Conservation (phyloP, 2,329 filamentous ascomycete species). For the Ramichloridium luteum region DNA sequence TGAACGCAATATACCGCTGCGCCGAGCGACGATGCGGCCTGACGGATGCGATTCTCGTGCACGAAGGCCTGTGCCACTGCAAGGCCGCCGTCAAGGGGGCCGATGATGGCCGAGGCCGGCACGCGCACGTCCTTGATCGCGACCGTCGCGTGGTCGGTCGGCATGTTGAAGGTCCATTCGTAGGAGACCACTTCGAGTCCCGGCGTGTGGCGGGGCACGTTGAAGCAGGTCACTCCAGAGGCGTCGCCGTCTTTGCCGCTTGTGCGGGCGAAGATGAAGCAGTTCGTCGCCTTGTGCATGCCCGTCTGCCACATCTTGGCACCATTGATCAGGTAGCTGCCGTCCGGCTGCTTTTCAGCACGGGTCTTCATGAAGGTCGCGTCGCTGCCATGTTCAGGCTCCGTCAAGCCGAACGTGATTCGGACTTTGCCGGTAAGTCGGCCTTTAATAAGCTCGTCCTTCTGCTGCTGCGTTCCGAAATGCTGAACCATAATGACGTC, state of each 20-base stretch:
- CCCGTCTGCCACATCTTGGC: conserved; percentile 55
- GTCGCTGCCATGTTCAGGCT: conserved; percentile 50
- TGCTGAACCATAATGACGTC: conserved; percentile 50
- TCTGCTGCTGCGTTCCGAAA: conserved; percentile 46
- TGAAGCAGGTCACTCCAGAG: conserved; percentile 48
- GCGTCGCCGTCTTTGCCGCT: conserved; percentile 41
- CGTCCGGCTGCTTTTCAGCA: conserved; percentile 35
- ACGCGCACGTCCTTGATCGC: conserved; percentile 46
- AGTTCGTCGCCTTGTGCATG: conserved; percentile 49
- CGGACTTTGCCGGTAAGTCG: conserved; percentile 42
- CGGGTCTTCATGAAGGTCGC: conserved; percentile 50
- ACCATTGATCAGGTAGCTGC: conserved; percentile 44
- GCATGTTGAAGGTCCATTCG: conserved; percentile 56
- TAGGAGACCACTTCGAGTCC: conserved; percentile 46
- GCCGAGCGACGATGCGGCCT: conserved; percentile 49
- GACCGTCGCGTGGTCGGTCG: conserved; percentile 52
- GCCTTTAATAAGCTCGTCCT: conserved; percentile 40
- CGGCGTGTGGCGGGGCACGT: conserved; percentile 41
- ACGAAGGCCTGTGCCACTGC: conserved; percentile 53
- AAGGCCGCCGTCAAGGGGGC: conserved; percentile 41
- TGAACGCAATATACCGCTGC: conserved; percentile 49
- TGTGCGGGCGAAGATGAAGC: conserved; percentile 50
- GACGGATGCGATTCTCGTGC: conserved; percentile 53
- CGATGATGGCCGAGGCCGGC: conserved; percentile 41
- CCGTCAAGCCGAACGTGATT: conserved; percentile 51